phyloP scores from a whole-genome alignment of 176 grass and related monocot species.

The Aegilops umbellulata region DNA sequence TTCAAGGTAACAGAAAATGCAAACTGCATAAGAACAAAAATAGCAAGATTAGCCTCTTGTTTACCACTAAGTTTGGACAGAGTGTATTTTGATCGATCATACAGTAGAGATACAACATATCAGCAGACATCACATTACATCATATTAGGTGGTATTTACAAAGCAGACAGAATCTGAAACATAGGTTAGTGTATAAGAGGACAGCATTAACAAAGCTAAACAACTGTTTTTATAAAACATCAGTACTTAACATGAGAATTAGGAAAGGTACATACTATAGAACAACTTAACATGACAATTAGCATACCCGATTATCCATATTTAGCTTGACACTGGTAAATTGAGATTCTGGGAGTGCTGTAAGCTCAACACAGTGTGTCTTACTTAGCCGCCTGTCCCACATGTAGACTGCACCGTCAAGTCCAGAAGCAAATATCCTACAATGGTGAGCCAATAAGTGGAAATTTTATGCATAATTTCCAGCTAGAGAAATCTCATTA shows the following conservation, averaged over 20 bases:
- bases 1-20: slow-evolving; percentile 6
- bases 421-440: slow-evolving; percentile 85
- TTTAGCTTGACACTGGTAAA: slow-evolving; percentile 74
- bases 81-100: neutral
- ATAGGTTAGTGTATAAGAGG: neutral
- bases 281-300: neutral
- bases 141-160: neutral
- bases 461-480: slow-evolving; percentile 9
- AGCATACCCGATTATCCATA: slow-evolving; percentile 64
- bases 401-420: slow-evolving; percentile 79
- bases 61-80: neutral
- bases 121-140: neutral
- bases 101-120: slow-evolving; percentile 8
- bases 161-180: neutral
- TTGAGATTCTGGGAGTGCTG: slow-evolving; percentile 56
- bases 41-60: neutral
- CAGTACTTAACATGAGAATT: neutral
- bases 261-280: neutral
- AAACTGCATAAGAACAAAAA: neutral
- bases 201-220: neutral
- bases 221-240: neutral
- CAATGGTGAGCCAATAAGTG: slow-evolving; percentile 8
- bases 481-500: neutral
- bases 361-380: slow-evolving; percentile 68
- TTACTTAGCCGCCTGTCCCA: slow-evolving; percentile 80